Evolutionary conservation across 768 basidiomycete genomes (phyloP).

Genomic region (Lyophyllum shimeji): DNA sequence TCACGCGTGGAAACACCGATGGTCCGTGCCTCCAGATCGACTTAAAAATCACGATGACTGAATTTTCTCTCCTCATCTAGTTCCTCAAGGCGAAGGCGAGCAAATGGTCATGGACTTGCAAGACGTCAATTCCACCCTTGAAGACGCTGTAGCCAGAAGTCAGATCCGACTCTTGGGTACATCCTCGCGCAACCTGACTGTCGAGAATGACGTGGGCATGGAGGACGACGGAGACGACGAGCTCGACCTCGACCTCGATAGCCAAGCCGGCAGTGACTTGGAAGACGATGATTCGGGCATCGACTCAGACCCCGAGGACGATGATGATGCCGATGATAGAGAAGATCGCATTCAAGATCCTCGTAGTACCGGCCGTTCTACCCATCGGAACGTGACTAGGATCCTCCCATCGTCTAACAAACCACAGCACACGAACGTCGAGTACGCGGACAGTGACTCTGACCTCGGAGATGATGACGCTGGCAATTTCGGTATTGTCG

Average conservation of each 20-base stretch:
- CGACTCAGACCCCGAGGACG: constrained; percentile 10
- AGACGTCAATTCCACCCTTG: constrained; percentile 79
- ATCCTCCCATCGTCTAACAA: constrained; percentile 35
- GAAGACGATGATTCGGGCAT: constrained; percentile 20
- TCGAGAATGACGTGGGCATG: constrained; percentile 33
- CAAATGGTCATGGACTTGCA: constrained; percentile 98
- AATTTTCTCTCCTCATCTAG: constrained; percentile 34
- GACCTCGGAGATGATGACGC: constrained; percentile 56
- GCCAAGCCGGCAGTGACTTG: constrained; percentile 28
- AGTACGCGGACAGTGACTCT: constrained; percentile 80
- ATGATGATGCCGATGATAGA: constrained; percentile 13
- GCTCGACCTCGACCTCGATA: constrained; percentile 24
- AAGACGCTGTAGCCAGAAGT: constrained; percentile 76
- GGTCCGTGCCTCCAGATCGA: constrained; percentile 36
- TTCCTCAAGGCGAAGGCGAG: constrained; percentile 89
- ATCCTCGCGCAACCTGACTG: constrained; percentile 69
- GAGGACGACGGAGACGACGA: constrained; percentile 30
- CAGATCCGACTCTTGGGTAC: constrained; percentile 83
- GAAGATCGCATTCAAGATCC: constrained; percentile 21
- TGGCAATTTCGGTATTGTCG: constrained; percentile 24
- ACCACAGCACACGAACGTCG: constrained; percentile 43
- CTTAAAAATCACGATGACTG: too few relatives aligned
- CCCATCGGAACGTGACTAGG: constrained; percentile 44
- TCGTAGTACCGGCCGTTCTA: constrained; percentile 51
- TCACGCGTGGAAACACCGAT: constrained; percentile 73